Evolutionary conservation across 1,139 yeast species (phyloP).

Genomic region (Hemisphaericaspora subhashii): DNA sequence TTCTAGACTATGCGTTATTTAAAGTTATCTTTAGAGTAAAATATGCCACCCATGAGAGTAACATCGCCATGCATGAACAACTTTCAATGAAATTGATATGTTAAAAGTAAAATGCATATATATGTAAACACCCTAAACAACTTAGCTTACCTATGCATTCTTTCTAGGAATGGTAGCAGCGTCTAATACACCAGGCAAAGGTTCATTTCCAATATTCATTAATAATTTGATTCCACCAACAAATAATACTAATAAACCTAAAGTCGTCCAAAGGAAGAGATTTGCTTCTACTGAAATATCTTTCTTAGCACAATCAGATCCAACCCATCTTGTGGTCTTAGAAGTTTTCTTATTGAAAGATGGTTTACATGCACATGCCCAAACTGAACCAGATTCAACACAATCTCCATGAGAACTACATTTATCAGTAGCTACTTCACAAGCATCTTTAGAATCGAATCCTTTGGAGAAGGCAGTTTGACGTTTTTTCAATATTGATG

Average conservation of each 20-base stretch:
- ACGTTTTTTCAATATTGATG: constrained; percentile 12
- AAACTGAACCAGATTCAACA: constrained; percentile 19
- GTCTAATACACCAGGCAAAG: constrained; percentile 68
- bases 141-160: constrained; percentile 10
- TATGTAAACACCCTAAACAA: too few species aligned
- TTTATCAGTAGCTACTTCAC: constrained; percentile 51
- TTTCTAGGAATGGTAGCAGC: constrained; percentile 53
- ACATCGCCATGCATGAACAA: too few species aligned
- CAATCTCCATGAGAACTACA: constrained; percentile 68
- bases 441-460: constrained; percentile 51
- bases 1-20: too few species aligned
- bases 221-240: constrained; percentile 57
- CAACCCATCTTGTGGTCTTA: constrained; percentile 66
- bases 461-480: constrained; percentile 12
- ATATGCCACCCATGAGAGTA: too few species aligned
- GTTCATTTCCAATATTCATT: constrained; percentile 53
- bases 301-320: constrained; percentile 62
- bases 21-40: too few species aligned
- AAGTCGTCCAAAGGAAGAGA: constrained; percentile 64
- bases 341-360: constrained; percentile 44
- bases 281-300: constrained; percentile 67
- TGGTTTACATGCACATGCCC: constrained; percentile 60
- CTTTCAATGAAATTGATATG: too few species aligned
- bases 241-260: constrained; percentile 46
- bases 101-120: background rate